Evolutionary conservation across 805 yeast genomes (phyloP).

Genomic region (Hanseniaspora nectarophila): DNA sequence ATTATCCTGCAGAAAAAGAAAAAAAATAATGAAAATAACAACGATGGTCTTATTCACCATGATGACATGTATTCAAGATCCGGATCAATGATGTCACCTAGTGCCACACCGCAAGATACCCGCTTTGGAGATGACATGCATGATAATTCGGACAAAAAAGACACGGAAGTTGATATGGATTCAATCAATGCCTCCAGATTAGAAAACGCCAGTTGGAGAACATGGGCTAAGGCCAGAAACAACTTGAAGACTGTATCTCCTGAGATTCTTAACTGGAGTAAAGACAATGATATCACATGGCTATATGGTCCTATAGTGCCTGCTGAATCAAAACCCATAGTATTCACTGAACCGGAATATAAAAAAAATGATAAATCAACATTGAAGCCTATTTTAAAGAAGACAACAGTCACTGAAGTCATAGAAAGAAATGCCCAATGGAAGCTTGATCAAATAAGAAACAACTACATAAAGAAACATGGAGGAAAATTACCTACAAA

Average conservation of each 20-base stretch:
- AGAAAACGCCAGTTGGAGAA: conserved; percentile 92
- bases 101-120: background rate
- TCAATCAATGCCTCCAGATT: conserved; percentile 71
- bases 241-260: conserved; percentile 76
- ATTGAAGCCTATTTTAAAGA: conserved; percentile 78
- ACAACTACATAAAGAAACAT: conserved; percentile 85
- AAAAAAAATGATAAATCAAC: conserved; percentile 24
- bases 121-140: background rate
- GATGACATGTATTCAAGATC: conserved; percentile 11
- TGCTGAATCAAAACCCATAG: conserved; percentile 17
- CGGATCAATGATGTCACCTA: background rate
- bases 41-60: conserved; percentile 6
- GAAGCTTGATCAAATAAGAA: conserved; percentile 40
- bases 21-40: conserved; percentile 15
- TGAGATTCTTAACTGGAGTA: conserved; percentile 86
- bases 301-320: conserved; percentile 69
- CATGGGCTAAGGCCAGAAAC: conserved; percentile 88
- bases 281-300: conserved; percentile 97
- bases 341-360: conserved; percentile 18
- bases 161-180: conserved; percentile 31
- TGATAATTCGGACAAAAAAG: background rate
- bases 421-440: conserved; percentile 29
- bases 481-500: conserved; percentile 29
- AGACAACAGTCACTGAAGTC: conserved; percentile 75
- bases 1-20: conserved; percentile 63